Conservation (phyloP, 495 filamentous ascomycete species). For the Talaromyces wortmannii region DNA sequence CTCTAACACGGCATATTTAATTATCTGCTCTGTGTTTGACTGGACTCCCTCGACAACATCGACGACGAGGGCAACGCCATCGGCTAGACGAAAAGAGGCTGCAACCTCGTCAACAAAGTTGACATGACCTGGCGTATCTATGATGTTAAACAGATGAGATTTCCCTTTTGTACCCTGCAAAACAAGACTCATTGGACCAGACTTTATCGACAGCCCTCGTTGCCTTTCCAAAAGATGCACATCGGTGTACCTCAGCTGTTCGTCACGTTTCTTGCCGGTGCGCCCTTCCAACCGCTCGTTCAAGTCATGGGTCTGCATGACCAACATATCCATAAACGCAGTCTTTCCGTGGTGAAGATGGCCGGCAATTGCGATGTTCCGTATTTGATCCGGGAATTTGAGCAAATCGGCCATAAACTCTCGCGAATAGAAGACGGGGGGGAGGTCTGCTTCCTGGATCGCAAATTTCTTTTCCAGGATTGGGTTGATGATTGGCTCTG, state of each 20-base stretch:
- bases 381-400: constrained; percentile 88
- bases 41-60: constrained; percentile 99
- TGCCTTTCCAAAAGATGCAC: constrained; percentile 82
- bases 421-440: constrained; percentile 77
- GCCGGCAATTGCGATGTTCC: constrained; percentile 86
- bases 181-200: constrained; percentile 90
- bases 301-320: constrained; percentile 88
- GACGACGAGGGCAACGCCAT: constrained; percentile 88
- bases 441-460: constrained; percentile 84
- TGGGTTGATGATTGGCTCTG: constrained; percentile 89
- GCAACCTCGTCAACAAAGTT: constrained; percentile 98
- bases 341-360: constrained; percentile 98
- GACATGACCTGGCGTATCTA: constrained; percentile 96
- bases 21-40: constrained; percentile 91
- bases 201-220: constrained; percentile 87
- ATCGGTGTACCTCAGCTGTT: constrained; percentile 92
- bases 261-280: constrained; percentile 74
- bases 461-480: constrained; percentile 93
- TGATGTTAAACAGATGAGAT: constrained; percentile 90
- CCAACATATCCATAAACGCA: constrained; percentile 96
- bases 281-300: constrained; percentile 68
- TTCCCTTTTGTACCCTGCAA: constrained; percentile 83
- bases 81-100: constrained; percentile 75
- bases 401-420: constrained; percentile 94
- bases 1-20: constrained; percentile 89